A percentile compares a stretch with the other conserved stretches of the same genome.
These are phyloP conservation scores for Xylariales sp. DNA, from an alignment of 2,329 filamentous ascomycete species.

Conservation along the genomic window DNA sequence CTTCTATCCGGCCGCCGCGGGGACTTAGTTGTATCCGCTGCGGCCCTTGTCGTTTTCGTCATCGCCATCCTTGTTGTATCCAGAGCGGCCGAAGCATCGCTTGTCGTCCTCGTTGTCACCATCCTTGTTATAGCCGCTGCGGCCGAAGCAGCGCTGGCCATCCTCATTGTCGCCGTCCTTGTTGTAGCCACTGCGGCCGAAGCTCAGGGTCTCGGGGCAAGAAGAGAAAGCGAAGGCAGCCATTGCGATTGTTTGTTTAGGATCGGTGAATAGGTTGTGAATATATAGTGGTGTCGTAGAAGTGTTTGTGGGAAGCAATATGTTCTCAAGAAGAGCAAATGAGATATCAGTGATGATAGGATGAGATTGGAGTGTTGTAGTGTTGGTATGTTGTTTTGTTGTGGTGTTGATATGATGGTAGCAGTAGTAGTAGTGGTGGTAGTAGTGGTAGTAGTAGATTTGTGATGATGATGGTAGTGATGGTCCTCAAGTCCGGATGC, in stretches of 20 bases:
- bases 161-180: slow-evolving; percentile 55
- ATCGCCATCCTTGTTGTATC: slow-evolving; percentile 42
- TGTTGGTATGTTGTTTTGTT: slow-evolving; percentile 12
- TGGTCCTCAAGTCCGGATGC: slow-evolving; percentile 29
- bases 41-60: slow-evolving; percentile 38
- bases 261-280: slow-evolving; percentile 23
- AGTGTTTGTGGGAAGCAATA: slow-evolving; percentile 16
- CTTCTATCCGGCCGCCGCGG: slow-evolving; percentile 8
- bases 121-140: slow-evolving; percentile 52
- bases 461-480: slow-evolving; percentile 45
- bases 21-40: slow-evolving; percentile 38
- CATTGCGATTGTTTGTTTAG: slow-evolving; percentile 51
- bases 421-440: background rate
- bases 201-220: slow-evolving; percentile 49
- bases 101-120: slow-evolving; percentile 42
- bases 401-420: slow-evolving; percentile 13
- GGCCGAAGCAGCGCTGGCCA: slow-evolving; percentile 49
- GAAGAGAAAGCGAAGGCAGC: slow-evolving; percentile 51
- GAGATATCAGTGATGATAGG: slow-evolving; percentile 15
- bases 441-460: slow-evolving; percentile 19
- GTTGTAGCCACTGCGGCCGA: slow-evolving; percentile 63
- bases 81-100: slow-evolving; percentile 37
- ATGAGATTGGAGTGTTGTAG: slow-evolving; percentile 4
- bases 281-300: slow-evolving; percentile 20
- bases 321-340: slow-evolving; percentile 23